Conservation (phyloP, 768 basidiomycete genomes). For the Cystofilobasidium ferigula region DNA sequence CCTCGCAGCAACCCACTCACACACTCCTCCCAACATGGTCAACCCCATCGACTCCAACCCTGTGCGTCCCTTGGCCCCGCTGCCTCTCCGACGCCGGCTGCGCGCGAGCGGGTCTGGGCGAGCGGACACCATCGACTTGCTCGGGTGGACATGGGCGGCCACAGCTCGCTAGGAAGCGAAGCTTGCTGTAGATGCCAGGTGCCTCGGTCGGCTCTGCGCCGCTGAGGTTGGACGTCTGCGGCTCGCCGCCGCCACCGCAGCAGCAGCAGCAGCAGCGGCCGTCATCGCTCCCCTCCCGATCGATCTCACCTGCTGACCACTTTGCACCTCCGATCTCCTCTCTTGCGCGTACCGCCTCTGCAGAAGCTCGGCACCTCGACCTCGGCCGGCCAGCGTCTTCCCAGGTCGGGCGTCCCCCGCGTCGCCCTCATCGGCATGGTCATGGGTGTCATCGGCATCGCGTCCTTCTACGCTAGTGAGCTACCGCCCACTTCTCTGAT, state of each 20-base stretch:
- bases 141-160: too few species aligned
- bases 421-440: constrained; percentile 21
- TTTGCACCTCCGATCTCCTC: not conserved
- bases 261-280: too few species aligned
- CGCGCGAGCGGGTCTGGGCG: too few species aligned
- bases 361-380: not conserved
- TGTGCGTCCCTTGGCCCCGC: not conserved
- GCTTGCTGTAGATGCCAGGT: too few species aligned
- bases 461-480: constrained; percentile 17
- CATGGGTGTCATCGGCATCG: constrained; percentile 9
- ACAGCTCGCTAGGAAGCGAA: too few species aligned
- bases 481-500: not conserved
- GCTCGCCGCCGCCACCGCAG: too few species aligned
- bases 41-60: constrained; percentile 6
- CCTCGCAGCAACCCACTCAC: constrained; percentile 10
- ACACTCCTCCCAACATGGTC: constrained; percentile 14
- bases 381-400: not conserved
- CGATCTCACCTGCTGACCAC: not conserved
- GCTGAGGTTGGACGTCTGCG: too few species aligned
- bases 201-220: too few species aligned
- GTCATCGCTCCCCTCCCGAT: too few species aligned
- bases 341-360: not conserved
- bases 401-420: constrained; percentile 1
- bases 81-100: not conserved
- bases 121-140: too few species aligned